phyloP scores from a whole-genome alignment of 495 filamentous ascomycete species.

The Talaromyces trachyspermus region DNA sequence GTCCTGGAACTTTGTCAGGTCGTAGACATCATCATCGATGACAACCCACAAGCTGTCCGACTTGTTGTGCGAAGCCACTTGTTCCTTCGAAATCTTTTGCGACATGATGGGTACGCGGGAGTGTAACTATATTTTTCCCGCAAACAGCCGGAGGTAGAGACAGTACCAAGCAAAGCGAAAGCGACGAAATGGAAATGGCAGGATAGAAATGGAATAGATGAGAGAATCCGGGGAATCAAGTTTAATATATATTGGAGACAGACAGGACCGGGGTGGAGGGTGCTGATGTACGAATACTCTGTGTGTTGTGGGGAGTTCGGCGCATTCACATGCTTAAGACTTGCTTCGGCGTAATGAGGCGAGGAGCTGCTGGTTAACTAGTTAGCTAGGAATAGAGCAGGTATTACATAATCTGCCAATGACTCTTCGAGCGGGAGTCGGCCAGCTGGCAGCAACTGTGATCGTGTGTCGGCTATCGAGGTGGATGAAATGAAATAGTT shows the following conservation, averaged over 20 bases:
- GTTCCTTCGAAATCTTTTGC: constrained; percentile 72
- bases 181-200: neutral
- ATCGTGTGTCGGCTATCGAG: no score
- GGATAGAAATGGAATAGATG: neutral
- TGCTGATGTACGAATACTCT: no score
- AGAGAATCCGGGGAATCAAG: no score
- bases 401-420: no score
- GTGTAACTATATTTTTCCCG: neutral
- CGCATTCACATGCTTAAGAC: constrained; percentile 2
- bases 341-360: constrained; percentile 1
- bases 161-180: neutral
- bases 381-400: no score
- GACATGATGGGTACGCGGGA: constrained; percentile 58
- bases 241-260: no score
- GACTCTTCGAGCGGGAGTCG: no score
- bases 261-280: no score
- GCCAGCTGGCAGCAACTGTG: no score
- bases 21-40: constrained; percentile 94
- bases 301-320: neutral
- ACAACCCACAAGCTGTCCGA: constrained; percentile 79
- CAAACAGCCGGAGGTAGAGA: neutral
- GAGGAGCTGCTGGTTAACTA: no score
- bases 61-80: constrained; percentile 89
- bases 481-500: no score
- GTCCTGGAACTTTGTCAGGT: constrained; percentile 88